Percentiles rank a stretch among this genome's conserved stretches.
Conservation (phyloP, 441 rosid genomes). For the Corymbia citriodora region DNA sequence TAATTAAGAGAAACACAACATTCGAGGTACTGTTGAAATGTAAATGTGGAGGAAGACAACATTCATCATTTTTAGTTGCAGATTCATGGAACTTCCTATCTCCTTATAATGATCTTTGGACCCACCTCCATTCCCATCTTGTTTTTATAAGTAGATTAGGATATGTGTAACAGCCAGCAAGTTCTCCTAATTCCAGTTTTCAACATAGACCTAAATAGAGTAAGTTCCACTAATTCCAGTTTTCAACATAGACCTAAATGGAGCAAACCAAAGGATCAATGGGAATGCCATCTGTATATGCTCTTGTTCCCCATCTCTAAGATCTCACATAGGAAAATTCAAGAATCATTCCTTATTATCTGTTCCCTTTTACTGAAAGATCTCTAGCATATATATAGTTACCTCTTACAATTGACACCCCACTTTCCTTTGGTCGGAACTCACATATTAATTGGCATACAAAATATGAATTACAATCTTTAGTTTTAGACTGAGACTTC, state of each 20-base stretch:
- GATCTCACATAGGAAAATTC: background rate
- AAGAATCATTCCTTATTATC: background rate
- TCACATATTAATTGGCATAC: background rate
- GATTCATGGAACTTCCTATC: background rate
- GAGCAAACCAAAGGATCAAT: background rate
- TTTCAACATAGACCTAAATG: background rate
- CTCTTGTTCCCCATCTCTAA: background rate
- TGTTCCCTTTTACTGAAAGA: background rate
- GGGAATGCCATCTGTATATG: background rate
- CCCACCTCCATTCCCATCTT: background rate
- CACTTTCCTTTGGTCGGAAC: background rate
- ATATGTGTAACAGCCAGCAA: background rate
- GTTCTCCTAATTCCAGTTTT: background rate
- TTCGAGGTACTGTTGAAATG: background rate
- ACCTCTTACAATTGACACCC: background rate
- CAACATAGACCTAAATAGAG: background rate
- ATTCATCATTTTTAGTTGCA: background rate
- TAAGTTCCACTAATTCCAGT: background rate
- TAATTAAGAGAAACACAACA: background rate
- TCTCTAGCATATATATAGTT: background rate
- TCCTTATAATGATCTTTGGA: background rate
- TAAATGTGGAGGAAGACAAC: background rate
- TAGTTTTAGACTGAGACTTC: background rate
- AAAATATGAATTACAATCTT: background rate
- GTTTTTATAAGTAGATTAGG: background rate